Base-by-base conservation (phyloP, 1,284 basidiomycete species). In the Neonothopanus nambi region DNA sequence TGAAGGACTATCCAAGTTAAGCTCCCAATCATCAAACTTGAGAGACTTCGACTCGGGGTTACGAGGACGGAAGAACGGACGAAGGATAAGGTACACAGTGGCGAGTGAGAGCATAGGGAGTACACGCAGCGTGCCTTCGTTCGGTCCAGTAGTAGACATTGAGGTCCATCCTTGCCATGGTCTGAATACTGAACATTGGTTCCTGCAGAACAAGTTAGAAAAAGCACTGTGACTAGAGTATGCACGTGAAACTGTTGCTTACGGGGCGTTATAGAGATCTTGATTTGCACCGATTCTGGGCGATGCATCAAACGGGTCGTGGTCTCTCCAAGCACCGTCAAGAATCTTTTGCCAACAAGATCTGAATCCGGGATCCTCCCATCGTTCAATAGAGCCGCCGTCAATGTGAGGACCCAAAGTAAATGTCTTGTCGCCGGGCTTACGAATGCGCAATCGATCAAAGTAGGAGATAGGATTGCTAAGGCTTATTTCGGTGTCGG, bases 81-180 rank as follows among this genome's bases (percentile, higher is more conserved):
- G 81, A 2, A 96, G 76, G 23, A 94, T 86, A 53, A 81, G 81
- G 68, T 95, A 95, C 0, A 90, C 84, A 47, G 90, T 91, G 12
- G 87, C 84, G 17, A 93, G 75, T 7, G 78, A 63, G 8, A 95
- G 73, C 59, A 87, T 78, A 0, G 93, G 91, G 68, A 91, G 91
- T 13, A 94, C 87, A 59, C 74, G 77, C 2, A 95, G 74, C 0
- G 92, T 95, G 11, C 93, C 91, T 65, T 94, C 80, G 0, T 74
- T 78, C 0, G 90, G 89, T n/a, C n/a, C n/a, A n/a, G n/a, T n/a
- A n/a, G n/a, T n/a, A n/a, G n/a, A n/a, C n/a, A n/a, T n/a, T n/a
- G n/a, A n/a, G n/a, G n/a, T n/a, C n/a, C n/a, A n/a, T n/a, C n/a
- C n/a, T n/a, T n/a, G n/a, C n/a, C n/a, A n/a, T n/a, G n/a, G n/a